Evolutionary conservation across 2,329 filamentous ascomycete species (phyloP).

Genomic region (Colletotrichum eremochloae): DNA sequence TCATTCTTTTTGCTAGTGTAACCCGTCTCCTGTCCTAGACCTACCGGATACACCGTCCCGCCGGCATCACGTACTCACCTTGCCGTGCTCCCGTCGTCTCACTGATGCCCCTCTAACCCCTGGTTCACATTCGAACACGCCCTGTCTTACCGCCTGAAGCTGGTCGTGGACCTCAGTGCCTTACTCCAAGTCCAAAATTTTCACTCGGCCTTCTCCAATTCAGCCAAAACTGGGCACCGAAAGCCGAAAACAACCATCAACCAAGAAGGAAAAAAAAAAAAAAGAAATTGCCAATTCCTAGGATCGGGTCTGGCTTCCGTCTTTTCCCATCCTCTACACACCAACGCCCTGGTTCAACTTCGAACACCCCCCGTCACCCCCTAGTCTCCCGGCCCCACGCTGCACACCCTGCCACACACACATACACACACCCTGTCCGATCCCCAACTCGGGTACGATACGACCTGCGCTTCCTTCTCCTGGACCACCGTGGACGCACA

Average conservation of each 20-base stretch:
- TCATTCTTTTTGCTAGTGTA: constrained; percentile 25
- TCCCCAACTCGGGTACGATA: constrained; percentile 23
- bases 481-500: constrained; percentile 25
- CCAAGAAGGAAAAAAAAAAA: constrained; percentile 2
- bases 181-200: constrained; percentile 22
- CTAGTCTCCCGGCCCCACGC: constrained; percentile 39
- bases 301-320: constrained; percentile 41
- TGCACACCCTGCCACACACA: constrained; percentile 26
- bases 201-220: constrained; percentile 20
- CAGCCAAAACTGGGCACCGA: constrained; percentile 26
- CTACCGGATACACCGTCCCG: constrained; percentile 26
- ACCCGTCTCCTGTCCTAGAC: constrained; percentile 6
- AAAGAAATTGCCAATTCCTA: constrained; percentile 42
- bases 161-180: constrained; percentile 1
- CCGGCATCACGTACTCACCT: constrained; percentile 18
- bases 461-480: constrained; percentile 19
- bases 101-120: constrained; percentile 28
- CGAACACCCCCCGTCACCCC: constrained; percentile 24
- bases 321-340: constrained; percentile 41
- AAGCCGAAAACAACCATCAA: constrained; percentile 27
- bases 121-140: background rate
- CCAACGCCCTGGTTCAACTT: constrained; percentile 17
- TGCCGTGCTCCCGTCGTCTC: constrained; percentile 29
- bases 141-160: constrained; percentile 10
- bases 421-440: constrained; percentile 6